Evolutionary conservation across 2,329 filamentous ascomycete genomes (phyloP), one percentile per base, ranked within the genome.

Genomic region (Ustilaginoidea virens): DNA sequence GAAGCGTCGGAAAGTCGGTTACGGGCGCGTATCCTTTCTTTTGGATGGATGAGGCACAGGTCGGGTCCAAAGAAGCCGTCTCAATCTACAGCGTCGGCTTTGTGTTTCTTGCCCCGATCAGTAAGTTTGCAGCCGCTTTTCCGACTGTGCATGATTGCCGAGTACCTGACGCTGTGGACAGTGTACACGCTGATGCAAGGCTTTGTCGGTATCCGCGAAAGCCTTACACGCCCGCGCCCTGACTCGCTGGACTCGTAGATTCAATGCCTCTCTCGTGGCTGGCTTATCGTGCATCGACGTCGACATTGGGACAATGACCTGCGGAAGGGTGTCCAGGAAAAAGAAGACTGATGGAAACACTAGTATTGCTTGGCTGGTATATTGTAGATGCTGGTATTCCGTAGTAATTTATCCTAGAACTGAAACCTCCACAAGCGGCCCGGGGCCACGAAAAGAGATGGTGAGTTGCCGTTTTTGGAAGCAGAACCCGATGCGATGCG

Each of bases 101-200:
- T 33, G 42, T 66, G 13, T 36, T 49, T 2, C 37, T 62, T 31
- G 48, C 60, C 7, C 54, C 57, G 4, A 47, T 55, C 31, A 52
- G 64, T 69, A 45, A 55, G 63, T 50, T 4, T 14, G n/a, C n/a
- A n/a, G n/a, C n/a, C n/a, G n/a, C n/a, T 3, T 7, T 6, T 13
- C 22, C 12, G 12, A 6, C 22, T 23, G 7, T 5, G 22, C 7
- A 23, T 6, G 17, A 7, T 15, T n/a, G 4, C 20, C 8, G 22
- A 12, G 7, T 9, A 3, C 7, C 7, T 10, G 17, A 19, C 11
- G 12, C 38, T 48, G 22, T 13, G 22, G 25, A 25, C 29, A 64
- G 64, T 60, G 43, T 66, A 61, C 38, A 49, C 56, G 5, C 50
- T 63, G 39, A 51, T 63, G 46, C 61, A 65, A 35, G 63, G 63